Conservation (phyloP, 768 basidiomycete species). For the Termitomyces sp. region DNA sequence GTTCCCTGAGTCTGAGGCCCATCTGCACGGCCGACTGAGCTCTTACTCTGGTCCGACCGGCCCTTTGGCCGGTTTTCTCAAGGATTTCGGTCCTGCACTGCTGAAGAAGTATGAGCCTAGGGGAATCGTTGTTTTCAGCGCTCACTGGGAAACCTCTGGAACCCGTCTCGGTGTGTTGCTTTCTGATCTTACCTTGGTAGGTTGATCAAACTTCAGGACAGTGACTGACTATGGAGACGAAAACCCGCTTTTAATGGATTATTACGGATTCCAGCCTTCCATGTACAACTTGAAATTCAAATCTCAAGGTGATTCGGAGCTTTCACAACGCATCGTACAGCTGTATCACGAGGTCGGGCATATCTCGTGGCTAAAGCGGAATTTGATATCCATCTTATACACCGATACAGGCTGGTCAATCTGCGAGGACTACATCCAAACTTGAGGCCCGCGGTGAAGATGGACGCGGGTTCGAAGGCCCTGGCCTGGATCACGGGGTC, state of each 20-base stretch:
- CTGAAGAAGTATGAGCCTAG: constrained; percentile 69
- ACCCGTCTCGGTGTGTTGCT: constrained; percentile 48
- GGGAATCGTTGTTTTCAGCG: constrained; percentile 78
- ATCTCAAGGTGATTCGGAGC: constrained; percentile 52
- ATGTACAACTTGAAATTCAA: constrained; percentile 63
- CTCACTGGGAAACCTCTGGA: constrained; percentile 69
- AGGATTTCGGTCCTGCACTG: constrained; percentile 58
- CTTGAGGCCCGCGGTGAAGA: constrained; percentile 57
- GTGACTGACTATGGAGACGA: constrained; percentile 76
- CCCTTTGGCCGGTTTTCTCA: constrained; percentile 52
- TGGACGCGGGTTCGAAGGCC: constrained; percentile 57
- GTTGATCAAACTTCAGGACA: constrained; percentile 16
- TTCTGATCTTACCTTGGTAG: background rate
- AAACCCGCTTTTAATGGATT: constrained; percentile 72
- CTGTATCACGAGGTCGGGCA: constrained; percentile 44
- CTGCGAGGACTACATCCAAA: constrained; percentile 41
- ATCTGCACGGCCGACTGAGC: constrained; percentile 12
- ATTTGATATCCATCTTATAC: background rate
- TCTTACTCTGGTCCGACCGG: constrained; percentile 42
- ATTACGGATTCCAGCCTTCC: constrained; percentile 58
- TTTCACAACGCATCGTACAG: constrained; percentile 57
- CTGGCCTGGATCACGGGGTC: constrained; percentile 75
- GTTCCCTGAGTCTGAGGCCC: constrained; percentile 22
- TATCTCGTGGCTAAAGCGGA: background rate
- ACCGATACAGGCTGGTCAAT: constrained; percentile 36